These are phyloP conservation scores for Hamamelis virginiana DNA, from an alignment of 164 flowering plant species.

Conservation along the genomic window DNA sequence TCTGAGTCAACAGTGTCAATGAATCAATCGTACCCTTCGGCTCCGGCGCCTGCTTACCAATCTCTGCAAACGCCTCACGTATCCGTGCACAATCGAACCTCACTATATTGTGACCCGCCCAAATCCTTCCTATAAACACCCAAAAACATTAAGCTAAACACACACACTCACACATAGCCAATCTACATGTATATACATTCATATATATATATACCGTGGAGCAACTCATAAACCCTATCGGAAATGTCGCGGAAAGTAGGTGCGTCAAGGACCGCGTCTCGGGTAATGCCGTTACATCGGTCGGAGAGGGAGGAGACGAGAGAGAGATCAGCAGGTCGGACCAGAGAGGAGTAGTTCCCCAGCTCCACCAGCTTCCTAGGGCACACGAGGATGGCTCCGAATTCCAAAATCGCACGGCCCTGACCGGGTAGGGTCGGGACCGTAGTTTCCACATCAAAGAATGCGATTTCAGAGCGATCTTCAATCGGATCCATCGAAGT, in stretches of 20 bases:
- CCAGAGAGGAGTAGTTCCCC: slow-evolving; percentile 61
- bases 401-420: slow-evolving; percentile 61
- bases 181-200: no score
- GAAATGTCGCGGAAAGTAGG: slow-evolving; percentile 71
- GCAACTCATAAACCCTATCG: slow-evolving; percentile 64
- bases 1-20: slow-evolving; percentile 65
- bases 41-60: slow-evolving; percentile 74
- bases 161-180: no score
- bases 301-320: slow-evolving; percentile 49
- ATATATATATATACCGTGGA: slow-evolving; percentile 49
- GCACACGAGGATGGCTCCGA: slow-evolving; percentile 91
- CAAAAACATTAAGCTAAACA: no score
- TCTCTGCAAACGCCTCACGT: slow-evolving; percentile 78
- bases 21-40: slow-evolving; percentile 79
- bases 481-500: slow-evolving; percentile 24
- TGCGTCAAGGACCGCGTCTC: slow-evolving; percentile 62
- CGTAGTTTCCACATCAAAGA: slow-evolving; percentile 89
- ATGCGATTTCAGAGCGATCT: slow-evolving; percentile 63
- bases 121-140: slow-evolving; percentile 52
- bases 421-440: slow-evolving; percentile 62
- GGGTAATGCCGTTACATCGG: slow-evolving; percentile 81
- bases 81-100: slow-evolving; percentile 82
- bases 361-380: slow-evolving; percentile 82
- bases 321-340: slow-evolving; percentile 63
- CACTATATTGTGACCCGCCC: slow-evolving; percentile 97